phyloP scores from a whole-genome alignment of 306 rosid genomes.

The Albizia julibrissin region DNA sequence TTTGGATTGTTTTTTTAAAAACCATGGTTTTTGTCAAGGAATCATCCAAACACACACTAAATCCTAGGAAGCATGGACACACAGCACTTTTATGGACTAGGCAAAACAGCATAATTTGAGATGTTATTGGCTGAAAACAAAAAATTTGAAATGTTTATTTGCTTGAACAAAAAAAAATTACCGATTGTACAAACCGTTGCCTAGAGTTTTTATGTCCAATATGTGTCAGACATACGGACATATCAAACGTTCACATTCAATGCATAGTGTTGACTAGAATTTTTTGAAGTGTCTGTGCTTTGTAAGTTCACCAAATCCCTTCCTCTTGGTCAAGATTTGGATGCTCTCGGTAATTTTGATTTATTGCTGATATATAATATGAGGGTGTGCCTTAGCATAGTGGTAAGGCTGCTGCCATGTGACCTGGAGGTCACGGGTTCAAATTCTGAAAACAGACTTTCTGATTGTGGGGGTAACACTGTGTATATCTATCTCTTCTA shows the following conservation, averaged over 20 bases:
- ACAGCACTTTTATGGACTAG: neutral
- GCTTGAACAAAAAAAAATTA: neutral
- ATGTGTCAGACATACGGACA: neutral
- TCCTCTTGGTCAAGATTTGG: slow-evolving; percentile 15
- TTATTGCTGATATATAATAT: slow-evolving; percentile 3
- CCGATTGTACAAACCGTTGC: neutral
- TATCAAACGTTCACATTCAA: neutral
- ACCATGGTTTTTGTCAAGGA: too few species aligned
- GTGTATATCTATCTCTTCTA: too few species aligned
- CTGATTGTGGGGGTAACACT: too few species aligned
- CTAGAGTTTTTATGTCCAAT: neutral
- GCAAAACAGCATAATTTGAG: neutral
- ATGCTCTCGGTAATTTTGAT: slow-evolving; percentile 16
- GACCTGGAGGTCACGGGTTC: too few species aligned
- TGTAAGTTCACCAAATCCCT: neutral
- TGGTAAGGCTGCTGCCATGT: too few species aligned
- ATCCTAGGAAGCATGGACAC: neutral
- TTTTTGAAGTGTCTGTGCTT: neutral
- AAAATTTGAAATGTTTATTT: neutral
- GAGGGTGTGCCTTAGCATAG: neutral
- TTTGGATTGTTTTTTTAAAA: too few species aligned
- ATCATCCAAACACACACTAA: too few species aligned
- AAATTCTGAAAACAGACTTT: too few species aligned
- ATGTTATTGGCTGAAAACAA: neutral
- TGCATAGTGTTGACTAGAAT: neutral